phyloP scores from a whole-genome alignment of 768 basidiomycete genomes.

The Leccinum aurantiacum region DNA sequence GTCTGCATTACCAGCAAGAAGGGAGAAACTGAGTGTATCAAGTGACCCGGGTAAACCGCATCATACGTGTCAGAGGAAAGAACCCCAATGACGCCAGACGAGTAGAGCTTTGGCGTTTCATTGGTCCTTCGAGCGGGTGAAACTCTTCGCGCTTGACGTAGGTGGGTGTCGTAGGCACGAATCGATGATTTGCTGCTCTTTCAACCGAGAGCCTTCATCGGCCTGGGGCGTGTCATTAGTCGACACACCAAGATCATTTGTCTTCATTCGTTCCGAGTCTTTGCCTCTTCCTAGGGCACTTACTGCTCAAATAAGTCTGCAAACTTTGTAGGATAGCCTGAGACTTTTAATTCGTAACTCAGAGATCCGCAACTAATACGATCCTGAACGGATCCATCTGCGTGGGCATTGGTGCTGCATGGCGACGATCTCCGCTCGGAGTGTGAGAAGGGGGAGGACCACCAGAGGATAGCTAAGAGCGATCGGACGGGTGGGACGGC shows the following conservation, averaged over 20 bases:
- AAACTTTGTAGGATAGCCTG: background rate
- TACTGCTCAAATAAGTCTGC: background rate
- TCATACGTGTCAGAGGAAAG: background rate
- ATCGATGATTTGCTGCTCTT: too few relatives aligned
- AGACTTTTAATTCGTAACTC: background rate
- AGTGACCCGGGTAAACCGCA: background rate
- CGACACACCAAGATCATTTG: too few relatives aligned
- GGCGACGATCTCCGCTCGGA: too few relatives aligned
- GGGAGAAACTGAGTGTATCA: background rate
- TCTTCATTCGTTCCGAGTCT: too few relatives aligned
- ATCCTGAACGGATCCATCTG: too few relatives aligned
- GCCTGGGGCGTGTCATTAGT: too few relatives aligned
- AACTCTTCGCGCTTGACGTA: conserved; percentile 3
- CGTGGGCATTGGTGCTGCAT: too few relatives aligned
- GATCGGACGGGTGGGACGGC: conserved; percentile 6
- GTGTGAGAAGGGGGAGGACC: background rate
- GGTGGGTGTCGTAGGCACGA: background rate
- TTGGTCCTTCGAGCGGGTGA: background rate
- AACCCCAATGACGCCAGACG: background rate
- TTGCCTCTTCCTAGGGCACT: background rate
- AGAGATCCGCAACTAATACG: too few relatives aligned
- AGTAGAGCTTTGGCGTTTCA: conserved; percentile 16
- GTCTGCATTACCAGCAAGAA: too few relatives aligned
- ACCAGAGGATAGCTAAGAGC: background rate
- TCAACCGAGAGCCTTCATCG: too few relatives aligned